Base-by-base conservation (phyloP, 106 monocot species). In the Gastrodia elata region DNA sequence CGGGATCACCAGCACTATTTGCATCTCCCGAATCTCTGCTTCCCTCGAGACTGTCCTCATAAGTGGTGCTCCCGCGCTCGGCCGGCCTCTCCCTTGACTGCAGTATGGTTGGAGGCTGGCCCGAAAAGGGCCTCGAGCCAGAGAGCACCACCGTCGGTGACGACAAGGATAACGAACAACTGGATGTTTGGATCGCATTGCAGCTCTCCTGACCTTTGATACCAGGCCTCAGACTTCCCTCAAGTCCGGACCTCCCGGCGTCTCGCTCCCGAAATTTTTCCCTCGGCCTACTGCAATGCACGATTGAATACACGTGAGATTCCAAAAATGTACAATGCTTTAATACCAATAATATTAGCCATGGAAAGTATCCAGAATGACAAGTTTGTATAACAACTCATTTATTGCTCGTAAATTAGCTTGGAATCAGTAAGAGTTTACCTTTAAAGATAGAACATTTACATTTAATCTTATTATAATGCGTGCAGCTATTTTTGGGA, bases 261-360 rank as follows among this genome's bases (percentile, higher is more conserved):
- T 94, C 94, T 58, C 94, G 80, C 71, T 92, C 96, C 43, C 92
- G 87, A 68, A 87, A 87, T 33, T 88, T 86, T 52, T 97, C 92
- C 52, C 96, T 85, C 4, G 88, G 73, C 9, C 92, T 76, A 71
- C 85, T 89, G 85, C 57, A 78, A 56, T 56, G 49, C 15, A 37
- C 6, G 37, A 52, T 52, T 52, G 18, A 3, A n/a, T n/a, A n/a
- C n/a, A 2, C 49, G 22, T 49, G n/a, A 52, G n/a, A 52, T n/a
- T n/a, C 52, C 52, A 52, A 22, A 52, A 9, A 52, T n/a, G n/a
- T n/a, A n/a, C n/a, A n/a, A n/a, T n/a, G n/a, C n/a, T n/a, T n/a
- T n/a, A n/a, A n/a, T n/a, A n/a, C n/a, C n/a, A n/a, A n/a, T n/a
- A n/a, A n/a, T n/a, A n/a, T n/a, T n/a, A n/a, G n/a, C n/a, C n/a